Evolutionary conservation across 176 grass and related monocot species (phyloP).

Genomic region (Paspalum vaginatum): DNA sequence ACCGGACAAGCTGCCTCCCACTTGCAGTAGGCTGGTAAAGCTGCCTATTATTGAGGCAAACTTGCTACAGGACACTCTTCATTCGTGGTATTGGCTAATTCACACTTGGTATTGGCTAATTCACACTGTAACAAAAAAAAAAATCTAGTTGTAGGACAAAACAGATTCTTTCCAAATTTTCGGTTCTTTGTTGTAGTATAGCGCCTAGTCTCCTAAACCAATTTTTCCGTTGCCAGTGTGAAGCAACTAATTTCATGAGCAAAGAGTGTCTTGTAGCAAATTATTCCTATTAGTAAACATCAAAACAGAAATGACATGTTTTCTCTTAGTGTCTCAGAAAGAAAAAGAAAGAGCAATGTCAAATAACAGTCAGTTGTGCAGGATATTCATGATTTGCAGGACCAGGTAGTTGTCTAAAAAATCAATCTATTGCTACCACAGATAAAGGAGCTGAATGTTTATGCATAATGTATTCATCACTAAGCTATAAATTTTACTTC

Average conservation of each 20-base stretch:
- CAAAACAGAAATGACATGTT: neutral
- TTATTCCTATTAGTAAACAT: neutral
- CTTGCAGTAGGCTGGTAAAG: neutral
- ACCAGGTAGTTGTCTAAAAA: neutral
- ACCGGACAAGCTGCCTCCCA: too few relatives aligned
- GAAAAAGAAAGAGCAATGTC: neutral
- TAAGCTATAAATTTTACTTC: neutral
- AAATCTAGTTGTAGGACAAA: too few relatives aligned
- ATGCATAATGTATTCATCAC: neutral
- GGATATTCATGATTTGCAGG: neutral
- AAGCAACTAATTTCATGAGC: too few relatives aligned
- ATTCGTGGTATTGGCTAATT: too few relatives aligned
- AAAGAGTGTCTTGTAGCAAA: too few relatives aligned
- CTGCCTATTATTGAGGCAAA: neutral
- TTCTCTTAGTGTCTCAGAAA: neutral
- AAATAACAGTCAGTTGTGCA: constrained; percentile 2
- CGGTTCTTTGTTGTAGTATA: too few relatives aligned
- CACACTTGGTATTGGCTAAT: too few relatives aligned
- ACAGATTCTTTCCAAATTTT: too few relatives aligned
- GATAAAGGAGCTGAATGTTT: neutral
- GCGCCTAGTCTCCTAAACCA: too few relatives aligned
- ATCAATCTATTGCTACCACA: neutral
- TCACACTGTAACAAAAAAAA: too few relatives aligned
- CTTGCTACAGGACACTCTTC: too few relatives aligned
- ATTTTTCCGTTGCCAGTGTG: too few relatives aligned